These are phyloP conservation scores for Pichia thaimueangensis DNA, from an alignment of 805 yeast species.

Conservation along the genomic window DNA sequence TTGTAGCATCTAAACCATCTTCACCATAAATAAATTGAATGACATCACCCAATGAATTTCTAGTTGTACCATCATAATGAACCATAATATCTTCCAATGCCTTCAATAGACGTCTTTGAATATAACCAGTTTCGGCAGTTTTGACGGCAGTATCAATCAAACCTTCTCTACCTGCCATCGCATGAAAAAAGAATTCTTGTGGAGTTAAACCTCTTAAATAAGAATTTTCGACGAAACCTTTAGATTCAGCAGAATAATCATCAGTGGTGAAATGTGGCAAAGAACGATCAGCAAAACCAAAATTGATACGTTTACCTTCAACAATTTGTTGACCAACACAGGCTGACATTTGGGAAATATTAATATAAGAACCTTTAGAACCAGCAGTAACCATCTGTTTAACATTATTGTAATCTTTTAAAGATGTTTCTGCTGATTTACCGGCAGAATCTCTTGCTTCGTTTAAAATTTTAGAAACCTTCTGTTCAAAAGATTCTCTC, in stretches of 20 bases:
- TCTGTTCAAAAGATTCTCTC: conserved; percentile 96
- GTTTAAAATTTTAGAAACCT: conserved; percentile 88
- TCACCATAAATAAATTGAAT: conserved; percentile 97
- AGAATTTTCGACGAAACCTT: conserved; percentile 96
- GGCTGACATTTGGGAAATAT: conserved; percentile 98
- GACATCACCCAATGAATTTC: conserved; percentile 95
- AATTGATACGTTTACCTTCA: conserved; percentile 98
- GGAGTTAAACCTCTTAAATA: conserved; percentile 96
- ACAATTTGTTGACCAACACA: conserved; percentile 99
- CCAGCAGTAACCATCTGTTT: conserved; percentile 99
- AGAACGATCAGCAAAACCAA: conserved; percentile 93
- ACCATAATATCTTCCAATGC: conserved; percentile 96
- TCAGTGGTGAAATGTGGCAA: conserved; percentile 97
- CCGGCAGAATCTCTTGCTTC: conserved; percentile 99
- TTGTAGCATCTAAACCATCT: conserved; percentile 98
- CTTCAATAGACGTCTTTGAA: conserved; percentile 96
- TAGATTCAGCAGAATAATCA: conserved; percentile 97
- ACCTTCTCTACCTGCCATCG: conserved; percentile 99
- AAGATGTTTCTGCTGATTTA: conserved; percentile 93
- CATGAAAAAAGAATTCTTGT: conserved; percentile 98
- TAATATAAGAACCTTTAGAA: conserved; percentile 97
- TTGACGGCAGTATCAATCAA: conserved; percentile 98
- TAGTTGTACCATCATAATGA: conserved; percentile 93
- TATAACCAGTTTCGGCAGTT: conserved; percentile 97
- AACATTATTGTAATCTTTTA: conserved; percentile 91